Evolutionary conservation across 1,284 basidiomycete species (phyloP).

Genomic region (Bondarzewia mesenterica): DNA sequence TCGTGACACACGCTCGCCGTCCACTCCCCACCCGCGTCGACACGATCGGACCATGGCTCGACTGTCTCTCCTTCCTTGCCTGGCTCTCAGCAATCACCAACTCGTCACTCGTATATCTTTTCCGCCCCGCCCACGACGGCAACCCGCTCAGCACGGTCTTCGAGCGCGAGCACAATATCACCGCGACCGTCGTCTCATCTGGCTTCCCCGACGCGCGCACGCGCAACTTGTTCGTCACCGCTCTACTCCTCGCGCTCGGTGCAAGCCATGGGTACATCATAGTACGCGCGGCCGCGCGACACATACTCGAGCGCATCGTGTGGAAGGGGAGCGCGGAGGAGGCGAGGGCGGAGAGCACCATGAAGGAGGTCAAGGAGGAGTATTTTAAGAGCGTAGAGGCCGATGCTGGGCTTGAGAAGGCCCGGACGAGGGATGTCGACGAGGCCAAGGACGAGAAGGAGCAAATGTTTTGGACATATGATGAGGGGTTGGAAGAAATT

Average conservation of each 20-base stretch:
- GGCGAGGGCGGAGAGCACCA: slow-evolving; percentile 43
- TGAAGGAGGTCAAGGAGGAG: slow-evolving; percentile 55
- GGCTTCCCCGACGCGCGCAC: slow-evolving; percentile 26
- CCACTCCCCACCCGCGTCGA: slow-evolving; percentile 84
- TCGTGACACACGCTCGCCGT: slow-evolving; percentile 78
- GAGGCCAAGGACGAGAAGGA: slow-evolving; percentile 16
- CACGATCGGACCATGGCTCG: slow-evolving; percentile 92
- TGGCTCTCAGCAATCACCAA: slow-evolving; percentile 86
- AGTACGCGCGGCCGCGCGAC: slow-evolving; percentile 54
- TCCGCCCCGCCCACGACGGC: slow-evolving; percentile 28
- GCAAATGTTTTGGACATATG: slow-evolving; percentile 50
- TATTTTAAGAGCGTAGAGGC: slow-evolving; percentile 37
- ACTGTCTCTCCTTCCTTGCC: slow-evolving; percentile 78
- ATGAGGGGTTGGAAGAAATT: slow-evolving; percentile 63
- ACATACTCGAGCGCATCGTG: slow-evolving; percentile 62
- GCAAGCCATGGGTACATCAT: slow-evolving; percentile 79
- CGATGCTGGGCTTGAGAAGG: slow-evolving; percentile 11
- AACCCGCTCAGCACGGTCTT: slow-evolving; percentile 7
- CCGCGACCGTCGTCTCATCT: slow-evolving; percentile 13
- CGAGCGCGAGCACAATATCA: not conserved
- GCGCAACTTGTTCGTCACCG: slow-evolving; percentile 50
- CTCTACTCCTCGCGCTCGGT: slow-evolving; percentile 67
- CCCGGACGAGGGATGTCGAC: slow-evolving; percentile 5
- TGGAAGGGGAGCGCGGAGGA: slow-evolving; percentile 71
- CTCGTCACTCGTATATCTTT: slow-evolving; percentile 80